phyloP scores from a whole-genome alignment of 768 basidiomycete genomes.

The Steccherinum ochraceum region DNA sequence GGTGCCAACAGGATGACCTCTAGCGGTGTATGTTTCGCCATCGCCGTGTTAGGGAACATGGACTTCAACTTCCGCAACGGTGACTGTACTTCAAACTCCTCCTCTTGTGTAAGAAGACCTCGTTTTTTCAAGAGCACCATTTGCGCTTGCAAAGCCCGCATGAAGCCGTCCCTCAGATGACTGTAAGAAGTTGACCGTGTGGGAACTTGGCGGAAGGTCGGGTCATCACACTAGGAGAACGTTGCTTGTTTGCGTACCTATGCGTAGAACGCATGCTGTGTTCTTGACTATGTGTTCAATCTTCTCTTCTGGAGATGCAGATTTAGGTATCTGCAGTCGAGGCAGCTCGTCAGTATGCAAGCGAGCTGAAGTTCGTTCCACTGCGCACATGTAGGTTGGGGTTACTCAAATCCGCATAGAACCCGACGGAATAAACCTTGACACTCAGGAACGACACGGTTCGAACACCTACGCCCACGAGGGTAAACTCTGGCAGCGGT shows the following conservation, averaged over 20 bases:
- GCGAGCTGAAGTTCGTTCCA: neutral
- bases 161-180: constrained; percentile 79
- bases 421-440: constrained; percentile 85
- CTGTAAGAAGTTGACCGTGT: constrained; percentile 71
- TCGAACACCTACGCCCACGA: constrained; percentile 82
- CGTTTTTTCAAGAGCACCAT: constrained; percentile 45
- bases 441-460: constrained; percentile 85
- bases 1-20: constrained; percentile 66
- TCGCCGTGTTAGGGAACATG: constrained; percentile 64
- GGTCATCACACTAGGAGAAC: too few species aligned
- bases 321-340: constrained; percentile 40
- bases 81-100: constrained; percentile 47
- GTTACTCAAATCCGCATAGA: constrained; percentile 80
- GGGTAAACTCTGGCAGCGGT: constrained; percentile 53
- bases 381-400: constrained; percentile 50
- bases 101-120: constrained; percentile 51
- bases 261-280: constrained; percentile 66
- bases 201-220: constrained; percentile 56
- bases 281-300: constrained; percentile 60
- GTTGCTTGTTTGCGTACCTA: too few species aligned
- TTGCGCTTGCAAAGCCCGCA: constrained; percentile 64
- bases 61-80: constrained; percentile 70
- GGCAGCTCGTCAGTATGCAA: too few species aligned
- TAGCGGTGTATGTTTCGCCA: constrained; percentile 60
- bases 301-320: constrained; percentile 62